Percentiles rank a stretch among this genome's conserved stretches.
Conservation (phyloP, 768 basidiomycete genomes). For the Lactarius hengduanensis region DNA sequence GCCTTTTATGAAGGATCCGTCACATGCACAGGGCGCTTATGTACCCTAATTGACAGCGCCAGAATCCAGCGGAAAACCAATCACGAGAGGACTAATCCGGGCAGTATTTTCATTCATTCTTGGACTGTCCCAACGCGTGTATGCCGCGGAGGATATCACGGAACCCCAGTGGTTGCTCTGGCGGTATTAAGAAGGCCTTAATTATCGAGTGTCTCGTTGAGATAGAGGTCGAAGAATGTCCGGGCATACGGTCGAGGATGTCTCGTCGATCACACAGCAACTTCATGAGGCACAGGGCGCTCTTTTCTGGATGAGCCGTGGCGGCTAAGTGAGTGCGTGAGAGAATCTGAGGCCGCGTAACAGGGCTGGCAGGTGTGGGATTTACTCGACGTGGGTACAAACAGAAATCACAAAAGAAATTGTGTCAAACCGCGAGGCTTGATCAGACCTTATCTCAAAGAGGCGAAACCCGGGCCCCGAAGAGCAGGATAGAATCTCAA, state of each 20-base stretch:
- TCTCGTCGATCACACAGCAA: not conserved
- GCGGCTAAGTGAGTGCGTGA: not conserved
- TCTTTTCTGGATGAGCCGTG: not conserved
- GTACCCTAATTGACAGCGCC: not conserved
- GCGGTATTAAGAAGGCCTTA: constrained; percentile 8
- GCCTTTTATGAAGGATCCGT: not conserved
- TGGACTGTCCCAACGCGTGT: constrained; percentile 1
- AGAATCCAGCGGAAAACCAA: not conserved
- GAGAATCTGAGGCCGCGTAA: not conserved
- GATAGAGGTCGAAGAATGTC: not conserved
- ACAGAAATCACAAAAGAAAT: not conserved
- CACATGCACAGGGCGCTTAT: not conserved
- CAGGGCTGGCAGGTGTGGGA: not conserved
- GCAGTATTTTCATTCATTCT: not conserved
- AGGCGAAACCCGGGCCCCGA: not conserved
- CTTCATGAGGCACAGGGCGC: not conserved
- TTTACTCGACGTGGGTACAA: not conserved
- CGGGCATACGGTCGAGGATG: not conserved
- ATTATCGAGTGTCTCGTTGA: not conserved
- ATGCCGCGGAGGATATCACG: constrained; percentile 18
- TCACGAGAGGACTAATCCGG: not conserved
- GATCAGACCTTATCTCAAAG: constrained; percentile 9
- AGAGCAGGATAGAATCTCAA: not conserved
- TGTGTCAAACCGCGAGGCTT: not conserved
- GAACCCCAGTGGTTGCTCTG: constrained; percentile 1